These are phyloP conservation scores for Mallotus japonicus DNA, from an alignment of 441 rosid genomes.

Conservation along the genomic window DNA sequence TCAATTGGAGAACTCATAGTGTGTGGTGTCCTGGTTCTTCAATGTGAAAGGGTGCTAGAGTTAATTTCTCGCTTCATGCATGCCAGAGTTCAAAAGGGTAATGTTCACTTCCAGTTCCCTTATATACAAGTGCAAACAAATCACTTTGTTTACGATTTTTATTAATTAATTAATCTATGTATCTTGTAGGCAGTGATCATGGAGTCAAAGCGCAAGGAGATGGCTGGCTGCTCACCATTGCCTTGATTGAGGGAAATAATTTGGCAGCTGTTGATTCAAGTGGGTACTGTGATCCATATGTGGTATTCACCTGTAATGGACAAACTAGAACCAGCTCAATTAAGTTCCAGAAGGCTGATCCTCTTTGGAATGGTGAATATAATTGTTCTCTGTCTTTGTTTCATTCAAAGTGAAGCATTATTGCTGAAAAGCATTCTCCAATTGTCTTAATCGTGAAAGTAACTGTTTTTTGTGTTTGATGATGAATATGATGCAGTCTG, in stretches of 20 bases:
- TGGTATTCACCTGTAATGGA: slow-evolving; percentile 89
- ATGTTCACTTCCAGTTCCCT: slow-evolving; percentile 10
- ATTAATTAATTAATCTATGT: slow-evolving; percentile 13
- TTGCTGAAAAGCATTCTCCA: background rate
- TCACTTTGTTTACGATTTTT: background rate
- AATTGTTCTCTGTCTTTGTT: slow-evolving; percentile 23
- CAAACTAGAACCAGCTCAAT: slow-evolving; percentile 88
- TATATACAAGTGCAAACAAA: slow-evolving; percentile 1
- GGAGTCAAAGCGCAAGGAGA: slow-evolving; percentile 96
- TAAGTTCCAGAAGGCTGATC: slow-evolving; percentile 84
- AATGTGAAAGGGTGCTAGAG: slow-evolving; percentile 59
- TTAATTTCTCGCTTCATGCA: slow-evolving; percentile 78
- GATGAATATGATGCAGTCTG: slow-evolving; percentile 7
- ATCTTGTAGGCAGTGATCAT: slow-evolving; percentile 74
- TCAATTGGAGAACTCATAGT: slow-evolving; percentile 88
- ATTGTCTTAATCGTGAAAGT: slow-evolving; percentile 9
- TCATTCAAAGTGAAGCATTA: slow-evolving; percentile 10
- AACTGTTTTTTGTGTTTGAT: slow-evolving; percentile 4
- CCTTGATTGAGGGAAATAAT: slow-evolving; percentile 81
- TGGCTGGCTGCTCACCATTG: slow-evolving; percentile 95
- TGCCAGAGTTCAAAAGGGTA: slow-evolving; percentile 84
- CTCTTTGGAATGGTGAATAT: slow-evolving; percentile 87
- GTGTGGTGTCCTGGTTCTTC: slow-evolving; percentile 80
- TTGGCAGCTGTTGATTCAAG: slow-evolving; percentile 92
- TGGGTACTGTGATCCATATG: slow-evolving; percentile 90